Base-by-base conservation (phyloP, 768 basidiomycete species). In the Rossbeevera mucosa region DNA sequence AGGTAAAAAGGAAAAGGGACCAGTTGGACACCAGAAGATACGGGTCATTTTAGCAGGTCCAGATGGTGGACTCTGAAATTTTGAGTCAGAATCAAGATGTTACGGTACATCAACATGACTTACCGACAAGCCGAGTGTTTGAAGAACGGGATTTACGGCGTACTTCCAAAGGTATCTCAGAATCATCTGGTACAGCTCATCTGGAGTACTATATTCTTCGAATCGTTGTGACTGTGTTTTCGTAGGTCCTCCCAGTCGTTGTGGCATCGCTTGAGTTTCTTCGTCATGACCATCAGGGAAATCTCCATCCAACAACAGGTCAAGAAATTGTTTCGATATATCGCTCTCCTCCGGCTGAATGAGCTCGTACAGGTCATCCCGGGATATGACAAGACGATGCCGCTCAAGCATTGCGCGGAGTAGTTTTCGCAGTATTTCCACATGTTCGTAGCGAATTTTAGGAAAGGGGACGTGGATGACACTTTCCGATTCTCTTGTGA, bases 211-310 rank as follows among this genome's bases (percentile, higher is more conserved):
- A 36, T 36, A 18, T 36, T 5, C n/a, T 8, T 4, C 4, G 8
- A n/a, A 9, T n/a, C 33, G n/a, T 36, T 18, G n/a, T 36, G 9
- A 3, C 28, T 28, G 8, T 11, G 28, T 28, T 28, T 28, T 2
- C 4, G 9, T 11, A 11, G 28, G 28, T 28, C 28, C n/a, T n/a
- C 0, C 8, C 4, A n/a, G 0, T 36, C 33, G 33, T 36, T 18
- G 33, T 36, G 4, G 0, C 2, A 4, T 36, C n/a, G n/a, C 5
- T n/a, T 11, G 4, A 16, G 2, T n/a, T 9, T 1, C n/a, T n/a
- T 16, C 0, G 8, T 36, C 9, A 4, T n/a, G 0, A 36, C n/a
- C n/a, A 9, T 18, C n/a, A 36, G n/a, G 7, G n/a, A 18, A 36
- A 36, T 36, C 33, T 36, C 33, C n/a, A 36, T 36, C 33, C 33